A percentile compares a stretch with the other conserved stretches of the same genome.
These are phyloP conservation scores for Xeromyces bisporus DNA, from an alignment of 495 filamentous ascomycete genomes.

Conservation along the genomic window DNA sequence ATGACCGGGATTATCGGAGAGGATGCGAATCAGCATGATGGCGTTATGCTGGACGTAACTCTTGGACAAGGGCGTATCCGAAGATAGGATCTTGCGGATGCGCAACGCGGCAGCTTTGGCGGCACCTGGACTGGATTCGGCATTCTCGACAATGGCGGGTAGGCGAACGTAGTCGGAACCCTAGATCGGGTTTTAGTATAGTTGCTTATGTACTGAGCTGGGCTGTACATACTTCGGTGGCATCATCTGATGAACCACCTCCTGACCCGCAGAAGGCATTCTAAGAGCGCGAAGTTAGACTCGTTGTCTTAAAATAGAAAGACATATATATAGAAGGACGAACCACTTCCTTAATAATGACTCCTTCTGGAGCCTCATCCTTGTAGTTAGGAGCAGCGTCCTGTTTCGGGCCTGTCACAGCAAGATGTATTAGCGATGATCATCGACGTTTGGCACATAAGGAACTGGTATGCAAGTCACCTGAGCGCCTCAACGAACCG, in stretches of 20 bases:
- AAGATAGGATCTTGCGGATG: conserved; percentile 66
- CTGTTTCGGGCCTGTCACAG: conserved; percentile 8
- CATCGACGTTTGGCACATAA: neutral
- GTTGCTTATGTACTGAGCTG: conserved; percentile 1
- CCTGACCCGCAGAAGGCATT: conserved; percentile 66
- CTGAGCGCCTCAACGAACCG: conserved; percentile 15
- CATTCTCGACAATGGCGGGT: conserved; percentile 85
- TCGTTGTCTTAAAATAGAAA: too few relatives aligned
- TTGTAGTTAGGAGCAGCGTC: conserved; percentile 8
- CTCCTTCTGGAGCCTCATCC: conserved; percentile 32
- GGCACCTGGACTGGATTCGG: conserved; percentile 78
- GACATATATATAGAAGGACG: conserved; percentile 3
- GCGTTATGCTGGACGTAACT: conserved; percentile 81
- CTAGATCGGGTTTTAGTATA: conserved; percentile 14
- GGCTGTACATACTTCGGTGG: neutral
- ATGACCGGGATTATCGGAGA: conserved; percentile 77
- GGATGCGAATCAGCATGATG: conserved; percentile 88
- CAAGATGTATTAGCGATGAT: neutral
- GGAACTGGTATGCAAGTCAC: conserved; percentile 1
- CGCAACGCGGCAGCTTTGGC: conserved; percentile 57
- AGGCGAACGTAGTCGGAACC: conserved; percentile 84
- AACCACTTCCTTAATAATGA: conserved; percentile 34
- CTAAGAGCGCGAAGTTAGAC: conserved; percentile 19
- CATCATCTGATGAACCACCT: conserved; percentile 35
- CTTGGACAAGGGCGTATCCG: conserved; percentile 41